Base-by-base conservation (phyloP, 371 early-diverging fungal genomes). In the Mortierella polycephala region DNA sequence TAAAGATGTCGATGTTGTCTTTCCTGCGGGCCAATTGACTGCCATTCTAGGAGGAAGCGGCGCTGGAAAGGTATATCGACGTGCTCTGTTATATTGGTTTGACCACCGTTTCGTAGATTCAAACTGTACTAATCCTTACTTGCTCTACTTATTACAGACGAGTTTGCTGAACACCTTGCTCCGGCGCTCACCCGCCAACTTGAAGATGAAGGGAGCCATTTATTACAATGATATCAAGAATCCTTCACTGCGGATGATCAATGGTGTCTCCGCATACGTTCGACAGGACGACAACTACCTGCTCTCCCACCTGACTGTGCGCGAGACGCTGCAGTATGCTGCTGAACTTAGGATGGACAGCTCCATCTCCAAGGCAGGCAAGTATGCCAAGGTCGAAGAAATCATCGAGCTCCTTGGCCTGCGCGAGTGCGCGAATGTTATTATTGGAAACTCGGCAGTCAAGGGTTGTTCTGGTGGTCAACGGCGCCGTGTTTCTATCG, bases 401-500 rank as follows among this genome's bases (percentile, higher is more conserved):
- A 69, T 80, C 11, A 75, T 84, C 18, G 65, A 83, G 9, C 67
- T 77, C 10, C 53, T 84, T 14, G 82, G 72, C 0, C 57, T 79
- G 7, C 49, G 72, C 23, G 79, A 79, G 16, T 79, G 79, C 44
- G 73, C 79, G 11, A 69, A 79, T 55, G 73, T 79, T 41, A 65
- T 79, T 46, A 61, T 79, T 16, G 79, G 79, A 0, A 72, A 56
- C 30, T 7, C 65, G 9, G 54, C 62, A 12, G 69, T 69, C 18
- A 79, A 72, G 11, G 79, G 79, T 20, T 64, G 64, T 56, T 79
- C 79, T 7, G 84, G 85, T 37, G 80, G 89, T 40, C 86, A 92
- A 71, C 92, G 89, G 67, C 86, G 93, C 46, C 83, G 92, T 54
- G 74, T 92, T 42, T 85, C 86, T 1, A 92, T 93, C 51, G 91